These are phyloP conservation scores for Puccinia horiana DNA, from an alignment of 1,284 basidiomycete genomes.

Conservation along the genomic window DNA sequence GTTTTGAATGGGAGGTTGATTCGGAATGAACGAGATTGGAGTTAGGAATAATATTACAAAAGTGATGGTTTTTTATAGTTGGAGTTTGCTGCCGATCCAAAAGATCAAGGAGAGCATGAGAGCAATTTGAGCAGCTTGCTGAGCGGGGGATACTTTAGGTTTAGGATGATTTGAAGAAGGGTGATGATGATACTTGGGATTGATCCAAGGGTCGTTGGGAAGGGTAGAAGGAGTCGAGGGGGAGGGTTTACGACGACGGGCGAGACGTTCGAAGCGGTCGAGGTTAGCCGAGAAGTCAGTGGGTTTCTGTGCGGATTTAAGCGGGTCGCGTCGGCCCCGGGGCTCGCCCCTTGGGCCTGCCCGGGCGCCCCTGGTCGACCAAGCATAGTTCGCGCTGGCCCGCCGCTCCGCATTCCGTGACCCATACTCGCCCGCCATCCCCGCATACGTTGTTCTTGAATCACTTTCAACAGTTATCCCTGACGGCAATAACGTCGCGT, in stretches of 20 bases:
- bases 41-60: not conserved
- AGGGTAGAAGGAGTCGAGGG: not conserved
- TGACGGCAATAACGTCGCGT: not conserved
- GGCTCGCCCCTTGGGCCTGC: not conserved
- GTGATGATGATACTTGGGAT: not conserved
- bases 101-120: slow-evolving; percentile 41
- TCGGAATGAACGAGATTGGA: not conserved
- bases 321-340: not conserved
- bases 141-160: slow-evolving; percentile 3
- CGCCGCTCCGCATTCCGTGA: not conserved
- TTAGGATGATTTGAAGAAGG: not conserved
- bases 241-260: not conserved
- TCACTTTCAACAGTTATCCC: too few species aligned
- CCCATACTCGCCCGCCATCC: not conserved
- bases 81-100: slow-evolving; percentile 30
- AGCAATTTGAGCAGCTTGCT: slow-evolving; percentile 22
- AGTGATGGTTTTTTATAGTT: not conserved
- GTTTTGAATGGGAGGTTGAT: not conserved
- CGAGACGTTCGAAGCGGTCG: slow-evolving; percentile 36
- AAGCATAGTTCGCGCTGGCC: slow-evolving; percentile 36
- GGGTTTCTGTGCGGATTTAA: not conserved
- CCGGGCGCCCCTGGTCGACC: slow-evolving; percentile 21
- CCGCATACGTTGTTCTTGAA: not conserved
- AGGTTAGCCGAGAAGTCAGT: slow-evolving; percentile 20
- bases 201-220: not conserved